Percentiles rank a stretch among this genome's conserved stretches.
These are phyloP conservation scores for Lomentospora prolificans DNA, from an alignment of 2,329 filamentous ascomycete genomes.

Conservation along the genomic window DNA sequence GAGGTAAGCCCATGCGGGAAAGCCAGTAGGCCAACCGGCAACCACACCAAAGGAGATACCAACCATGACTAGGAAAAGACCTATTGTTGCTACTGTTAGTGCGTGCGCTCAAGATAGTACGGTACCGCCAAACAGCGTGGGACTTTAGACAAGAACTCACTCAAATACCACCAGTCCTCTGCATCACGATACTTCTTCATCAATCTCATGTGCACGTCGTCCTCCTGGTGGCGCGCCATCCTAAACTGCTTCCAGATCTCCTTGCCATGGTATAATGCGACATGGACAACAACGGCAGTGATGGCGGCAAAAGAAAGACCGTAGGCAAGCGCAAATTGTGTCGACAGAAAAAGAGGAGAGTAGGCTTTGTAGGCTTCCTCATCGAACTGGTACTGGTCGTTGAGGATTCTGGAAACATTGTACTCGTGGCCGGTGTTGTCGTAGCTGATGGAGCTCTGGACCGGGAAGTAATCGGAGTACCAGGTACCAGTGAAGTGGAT, in stretches of 20 bases:
- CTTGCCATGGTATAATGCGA: conserved; percentile 43
- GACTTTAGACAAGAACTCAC: conserved; percentile 28
- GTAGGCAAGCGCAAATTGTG: conserved; percentile 51
- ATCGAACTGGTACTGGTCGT: conserved; percentile 36
- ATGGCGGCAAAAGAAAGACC: conserved; percentile 60
- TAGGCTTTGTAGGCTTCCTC: conserved; percentile 40
- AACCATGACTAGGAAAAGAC: conserved; percentile 42
- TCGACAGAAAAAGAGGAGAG: conserved; percentile 53
- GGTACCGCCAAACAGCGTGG: conserved; percentile 21
- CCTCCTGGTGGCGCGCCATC: conserved; percentile 44
- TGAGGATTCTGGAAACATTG: conserved; percentile 41
- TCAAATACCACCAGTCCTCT: conserved; percentile 49
- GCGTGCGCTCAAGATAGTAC: background rate
- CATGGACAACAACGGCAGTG: conserved; percentile 48
- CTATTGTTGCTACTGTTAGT: conserved; percentile 12
- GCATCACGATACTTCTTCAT: conserved; percentile 53
- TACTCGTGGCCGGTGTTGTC: conserved; percentile 46
- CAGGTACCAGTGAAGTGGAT: conserved; percentile 34
- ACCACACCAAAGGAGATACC: conserved; percentile 44
- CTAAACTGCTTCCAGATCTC: conserved; percentile 46
- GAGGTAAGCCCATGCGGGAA: conserved; percentile 48
- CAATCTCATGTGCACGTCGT: conserved; percentile 49
- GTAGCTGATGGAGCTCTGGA: conserved; percentile 43
- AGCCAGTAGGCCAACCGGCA: conserved; percentile 44
- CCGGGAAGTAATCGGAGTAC: conserved; percentile 43